phyloP scores from a whole-genome alignment of 352 stramenopile genomes.

The Pythium scleroteichum region DNA sequence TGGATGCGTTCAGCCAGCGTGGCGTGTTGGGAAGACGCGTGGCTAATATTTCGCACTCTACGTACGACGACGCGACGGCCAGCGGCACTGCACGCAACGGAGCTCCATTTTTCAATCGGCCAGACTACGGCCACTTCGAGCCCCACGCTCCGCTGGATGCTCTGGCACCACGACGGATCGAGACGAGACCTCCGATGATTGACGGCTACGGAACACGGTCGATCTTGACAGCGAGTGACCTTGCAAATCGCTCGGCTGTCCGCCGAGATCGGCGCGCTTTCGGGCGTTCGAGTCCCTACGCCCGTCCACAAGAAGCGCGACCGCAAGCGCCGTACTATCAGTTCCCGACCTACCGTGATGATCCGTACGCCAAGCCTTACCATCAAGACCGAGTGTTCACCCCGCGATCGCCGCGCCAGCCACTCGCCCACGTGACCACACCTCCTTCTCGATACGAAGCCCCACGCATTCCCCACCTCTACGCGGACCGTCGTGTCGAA shows the following conservation, averaged over 20 bases:
- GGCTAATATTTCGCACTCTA: no score
- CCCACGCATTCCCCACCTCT: neutral
- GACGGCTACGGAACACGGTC: neutral
- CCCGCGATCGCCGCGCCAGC: neutral
- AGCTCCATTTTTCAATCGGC: no score
- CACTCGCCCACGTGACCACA: neutral
- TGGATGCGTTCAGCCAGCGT: no score
- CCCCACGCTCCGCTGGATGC: no score
- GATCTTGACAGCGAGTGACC: neutral
- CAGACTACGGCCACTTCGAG: no score
- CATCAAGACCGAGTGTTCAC: neutral
- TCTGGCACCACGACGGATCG: no score
- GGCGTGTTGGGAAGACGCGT: no score
- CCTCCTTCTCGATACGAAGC: neutral
- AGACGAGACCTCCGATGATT: neutral
- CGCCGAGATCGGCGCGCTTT: slow-evolving; percentile 7
- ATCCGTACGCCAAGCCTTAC: neutral
- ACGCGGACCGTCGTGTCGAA: no score
- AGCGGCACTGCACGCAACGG: no score
- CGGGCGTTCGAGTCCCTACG: slow-evolving; percentile 10
- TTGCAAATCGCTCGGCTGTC: slow-evolving; percentile 2
- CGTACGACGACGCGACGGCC: no score
- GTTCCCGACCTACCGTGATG: neutral
- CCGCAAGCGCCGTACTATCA: neutral
- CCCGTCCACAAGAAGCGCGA: neutral